A percentile compares a stretch with the other conserved stretches of the same genome.
These are phyloP conservation scores for Sporothrix pallida DNA, from an alignment of 2,329 filamentous ascomycete species.

Conservation along the genomic window DNA sequence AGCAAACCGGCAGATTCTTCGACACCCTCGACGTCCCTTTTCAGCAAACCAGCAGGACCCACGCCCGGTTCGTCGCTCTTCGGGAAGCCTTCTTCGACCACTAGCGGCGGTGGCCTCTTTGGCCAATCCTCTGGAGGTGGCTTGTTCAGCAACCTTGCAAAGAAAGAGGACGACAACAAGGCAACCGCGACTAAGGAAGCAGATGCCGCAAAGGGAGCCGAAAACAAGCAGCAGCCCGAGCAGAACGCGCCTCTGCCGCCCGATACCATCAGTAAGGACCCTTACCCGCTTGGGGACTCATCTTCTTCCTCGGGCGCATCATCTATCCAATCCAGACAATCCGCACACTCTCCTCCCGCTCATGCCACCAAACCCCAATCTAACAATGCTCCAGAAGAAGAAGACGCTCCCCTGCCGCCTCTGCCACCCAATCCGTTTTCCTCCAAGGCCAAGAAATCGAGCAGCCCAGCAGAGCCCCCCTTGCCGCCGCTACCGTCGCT, in stretches of 20 bases:
- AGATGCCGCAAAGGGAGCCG: slow-evolving; percentile 47
- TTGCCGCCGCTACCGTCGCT: slow-evolving; percentile 36
- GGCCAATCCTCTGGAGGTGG: slow-evolving; percentile 36
- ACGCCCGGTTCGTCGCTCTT: slow-evolving; percentile 23
- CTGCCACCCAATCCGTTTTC: slow-evolving; percentile 36
- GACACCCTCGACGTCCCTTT: slow-evolving; percentile 1
- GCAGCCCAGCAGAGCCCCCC: slow-evolving; percentile 22
- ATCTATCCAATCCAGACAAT: slow-evolving; percentile 41
- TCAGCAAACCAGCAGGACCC: slow-evolving; percentile 18
- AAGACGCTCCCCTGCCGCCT: slow-evolving; percentile 42
- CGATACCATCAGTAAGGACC: slow-evolving; percentile 60
- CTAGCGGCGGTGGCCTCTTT: slow-evolving; percentile 27
- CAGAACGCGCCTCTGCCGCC: slow-evolving; percentile 54
- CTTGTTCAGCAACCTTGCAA: slow-evolving; percentile 27
- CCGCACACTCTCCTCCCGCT: slow-evolving; percentile 21
- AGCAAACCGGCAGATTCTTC: slow-evolving; percentile 14
- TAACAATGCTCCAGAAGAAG: slow-evolving; percentile 40
- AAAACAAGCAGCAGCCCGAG: slow-evolving; percentile 43
- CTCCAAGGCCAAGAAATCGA: slow-evolving; percentile 32
- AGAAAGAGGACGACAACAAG: slow-evolving; percentile 41
- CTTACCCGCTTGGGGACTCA: slow-evolving; percentile 57
- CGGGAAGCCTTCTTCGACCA: slow-evolving; percentile 36
- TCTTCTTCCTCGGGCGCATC: slow-evolving; percentile 59
- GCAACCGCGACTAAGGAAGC: slow-evolving; percentile 43
- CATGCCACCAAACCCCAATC: slow-evolving; percentile 27